phyloP scores from a whole-genome alignment of 768 basidiomycete species.

The Macrocybe gigantea region DNA sequence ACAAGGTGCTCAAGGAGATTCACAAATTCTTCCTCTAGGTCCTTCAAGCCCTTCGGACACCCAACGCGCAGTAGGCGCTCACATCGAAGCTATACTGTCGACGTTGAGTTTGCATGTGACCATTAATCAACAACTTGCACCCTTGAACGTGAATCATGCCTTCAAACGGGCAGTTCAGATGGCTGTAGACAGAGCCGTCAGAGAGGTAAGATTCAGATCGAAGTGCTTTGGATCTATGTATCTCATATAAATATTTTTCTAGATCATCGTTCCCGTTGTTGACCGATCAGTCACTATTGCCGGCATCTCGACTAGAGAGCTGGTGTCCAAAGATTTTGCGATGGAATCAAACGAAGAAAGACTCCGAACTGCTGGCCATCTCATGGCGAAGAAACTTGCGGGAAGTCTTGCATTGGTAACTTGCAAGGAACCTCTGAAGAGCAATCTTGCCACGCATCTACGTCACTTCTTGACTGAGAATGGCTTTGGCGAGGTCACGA shows the following conservation, averaged over 20 bases:
- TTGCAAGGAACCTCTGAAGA: constrained; percentile 94
- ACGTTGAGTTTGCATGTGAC: constrained; percentile 67
- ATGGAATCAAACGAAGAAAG: constrained; percentile 89
- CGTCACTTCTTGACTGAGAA: constrained; percentile 80
- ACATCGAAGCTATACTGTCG: constrained; percentile 76
- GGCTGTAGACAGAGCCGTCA: constrained; percentile 90
- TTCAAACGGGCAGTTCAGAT: constrained; percentile 90
- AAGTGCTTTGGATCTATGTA: constrained; percentile 2
- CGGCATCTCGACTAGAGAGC: constrained; percentile 92
- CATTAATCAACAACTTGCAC: constrained; percentile 72
- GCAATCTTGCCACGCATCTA: constrained; percentile 84
- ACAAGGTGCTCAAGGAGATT: constrained; percentile 49
- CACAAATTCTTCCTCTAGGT: constrained; percentile 59
- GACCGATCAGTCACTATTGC: constrained; percentile 98
- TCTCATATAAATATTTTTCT: constrained; percentile 2
- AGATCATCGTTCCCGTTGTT: constrained; percentile 96
- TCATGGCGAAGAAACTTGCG: constrained; percentile 96
- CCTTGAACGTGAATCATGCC: constrained; percentile 66
- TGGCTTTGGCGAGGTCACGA: constrained; percentile 77
- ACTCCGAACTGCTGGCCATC: constrained; percentile 84
- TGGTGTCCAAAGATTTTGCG: constrained; percentile 94
- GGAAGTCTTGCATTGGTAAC: constrained; percentile 95
- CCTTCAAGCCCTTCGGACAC: constrained; percentile 55
- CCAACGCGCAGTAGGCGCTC: constrained; percentile 64
- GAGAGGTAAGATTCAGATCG: constrained; percentile 56